Base-by-base conservation (phyloP, 768 basidiomycete genomes). In the Lentinula aciculospora region DNA sequence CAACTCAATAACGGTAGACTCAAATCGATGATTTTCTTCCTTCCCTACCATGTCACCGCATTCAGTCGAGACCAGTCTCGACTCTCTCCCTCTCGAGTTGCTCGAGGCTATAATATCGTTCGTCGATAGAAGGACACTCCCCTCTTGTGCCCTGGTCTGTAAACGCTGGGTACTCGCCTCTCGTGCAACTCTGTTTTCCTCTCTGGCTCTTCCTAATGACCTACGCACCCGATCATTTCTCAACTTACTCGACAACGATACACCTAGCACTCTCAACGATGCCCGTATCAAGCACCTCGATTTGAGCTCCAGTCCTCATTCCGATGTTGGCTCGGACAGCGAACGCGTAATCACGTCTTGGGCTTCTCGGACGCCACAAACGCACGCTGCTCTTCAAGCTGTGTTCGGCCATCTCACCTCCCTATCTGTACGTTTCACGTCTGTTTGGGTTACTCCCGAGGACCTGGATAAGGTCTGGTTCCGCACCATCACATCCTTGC, bases 21-120 rank as follows among this genome's bases (percentile, higher is more conserved):
- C 42, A 19, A 44, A 44, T 44, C 37, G n/a, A n/a, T 34, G 8
- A 23, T 10, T 21, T 12, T 21, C 46, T 53, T 53, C 7, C 21
- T 23, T 53, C 34, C 51, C 32, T 4, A 39, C 34, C 34, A 53
- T 36, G 23, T 8, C 51, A 17, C 4, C 34, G 49, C 29, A 21
- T 8, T 29, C 32, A 31, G 25, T 56, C 44, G 54, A 56, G 40
- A 28, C 42, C 44, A 34, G 54, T 23, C 44, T 56, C 54, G 54
- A 56, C 54, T 56, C 54, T 1, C 54, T 56, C 15, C 54, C 54
- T 45, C 54, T 56, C n/a, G 54, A 56, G 39, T n/a, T 53, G 6
- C 51, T 53, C 36, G 51, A 53, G n/a, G 31, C 9, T 27, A 53
- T 53, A 15, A 53, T 53, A 40, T 53, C 51, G 15, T 53, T 53